Evolutionary conservation across 805 yeast genomes (phyloP), one percentile per base, ranked within the genome.

Genomic region (Metschnikowia vanudenii): DNA sequence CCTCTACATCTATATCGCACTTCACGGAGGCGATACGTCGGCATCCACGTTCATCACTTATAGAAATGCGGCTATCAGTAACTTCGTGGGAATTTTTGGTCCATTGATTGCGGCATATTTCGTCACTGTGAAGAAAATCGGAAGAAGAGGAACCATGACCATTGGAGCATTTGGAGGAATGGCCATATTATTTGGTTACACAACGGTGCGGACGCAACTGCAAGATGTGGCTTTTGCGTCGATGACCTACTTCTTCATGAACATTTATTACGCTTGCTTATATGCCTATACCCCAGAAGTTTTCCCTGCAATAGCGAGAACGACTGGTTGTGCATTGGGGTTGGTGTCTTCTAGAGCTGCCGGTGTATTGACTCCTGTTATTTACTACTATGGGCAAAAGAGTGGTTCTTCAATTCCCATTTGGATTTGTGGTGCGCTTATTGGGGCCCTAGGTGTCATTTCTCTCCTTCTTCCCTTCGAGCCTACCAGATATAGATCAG

Each of bases 101-200:
- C 50, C 50, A 1, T n/a, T 42, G 20, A 12, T 47, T 9, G 50
- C 50, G 9, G 50, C 47, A 11, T 39, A 29, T 14, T 17, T 47
- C 16, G 47, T 41, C 17, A 35, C 41, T 2, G 20, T 58, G 11
- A 65, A 61, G 1, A n/a, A 55, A 54, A 38, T 65, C 28, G 84
- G 85, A 5, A 69, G 85, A 60, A 73, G 80, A 55, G 85, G 85
- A 8, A 73, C 83, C 1, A 69, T 82, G 72, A 64, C 66, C 1
- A 48, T 57, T 16, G 61, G 61, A 2, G 62, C 56, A 8, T n/a
- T 57, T 30, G 34, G 45, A 6, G 50, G 58, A n/a, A 58, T 58
- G 62, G 60, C 57, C 6, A 51, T 52, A 18, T 50, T 58, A 33
- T 56, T 58, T 34, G 62, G 58, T 1, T 55, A 58, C 49, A 58